Base-by-base conservation (phyloP, 345 rosid genomes). In the Citrus australasica region DNA sequence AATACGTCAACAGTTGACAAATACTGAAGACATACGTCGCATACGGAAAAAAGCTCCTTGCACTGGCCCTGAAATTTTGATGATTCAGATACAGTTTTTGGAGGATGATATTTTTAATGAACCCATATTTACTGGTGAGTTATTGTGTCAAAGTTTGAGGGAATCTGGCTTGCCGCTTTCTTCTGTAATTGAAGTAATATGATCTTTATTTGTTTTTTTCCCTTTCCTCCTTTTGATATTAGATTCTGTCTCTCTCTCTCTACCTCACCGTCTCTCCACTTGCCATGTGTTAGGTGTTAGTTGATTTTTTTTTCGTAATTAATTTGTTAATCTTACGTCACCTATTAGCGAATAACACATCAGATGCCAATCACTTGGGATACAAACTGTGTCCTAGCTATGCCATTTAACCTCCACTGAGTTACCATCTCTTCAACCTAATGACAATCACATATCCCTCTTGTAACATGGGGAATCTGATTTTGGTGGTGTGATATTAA, bases 1-100 rank as follows among this genome's bases (percentile, higher is more conserved):
- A 27, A 97, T 97, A 82, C 98, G 98, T 35, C 91, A 88, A 80
- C 99, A 97, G 64, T 80, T 97, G 87, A 92, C 87, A 62, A 90
- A 83, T 82, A 92, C 98, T 67, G 98, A 94, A 81, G 95, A 90
- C 81, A 88, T 94, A 84, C 98, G 97, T 33, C 98, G 99, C 73
- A 80, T 89, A 65, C 93, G 99, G 24, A 97, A 93, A 87, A 97
- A 97, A 81, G 99, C 99, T n/a, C 99, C 99, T 71, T 97, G 99
- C 86, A 97, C 98, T 72, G 77, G 85, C 74, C 73, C 91, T 69
- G 99, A 97, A 86, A 93, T 94, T 84, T 73, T 90, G 81, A 89
- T 88, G 92, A 90, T 97, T 81, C 93, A 87, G 86, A 89, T 97
- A 76, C 97, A 88, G 76, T 90, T 88, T 79, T 77, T 92, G 84